Percentiles rank a stretch among this genome's conserved stretches.
phyloP scores from a whole-genome alignment of 140 eudicot species.

The Stevia rebaudiana region DNA sequence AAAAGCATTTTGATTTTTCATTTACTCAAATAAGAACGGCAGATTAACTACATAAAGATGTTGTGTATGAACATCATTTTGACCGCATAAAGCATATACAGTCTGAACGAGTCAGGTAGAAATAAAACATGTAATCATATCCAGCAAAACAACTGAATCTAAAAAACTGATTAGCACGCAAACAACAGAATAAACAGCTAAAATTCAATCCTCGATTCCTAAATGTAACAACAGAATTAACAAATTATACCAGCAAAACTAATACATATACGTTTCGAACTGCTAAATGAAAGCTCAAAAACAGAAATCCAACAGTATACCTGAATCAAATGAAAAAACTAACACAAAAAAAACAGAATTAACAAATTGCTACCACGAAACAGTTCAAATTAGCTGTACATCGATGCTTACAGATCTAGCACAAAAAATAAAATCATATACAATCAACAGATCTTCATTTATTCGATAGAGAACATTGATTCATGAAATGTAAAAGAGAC shows the following conservation, averaged over 20 bases:
- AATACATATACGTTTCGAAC: no score
- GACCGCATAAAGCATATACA: not conserved
- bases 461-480: not conserved
- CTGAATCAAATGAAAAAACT: not conserved
- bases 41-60: not conserved
- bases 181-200: not conserved
- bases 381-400: not conserved
- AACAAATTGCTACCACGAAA: not conserved
- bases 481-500: not conserved
- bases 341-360: not conserved
- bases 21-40: not conserved
- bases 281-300: no score
- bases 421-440: not conserved
- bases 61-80: not conserved
- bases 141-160: not conserved
- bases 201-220: not conserved
- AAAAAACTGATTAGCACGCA: not conserved
- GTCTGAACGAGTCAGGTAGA: not conserved
- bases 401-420: not conserved
- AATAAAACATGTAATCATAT: not conserved
- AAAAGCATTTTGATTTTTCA: not conserved
- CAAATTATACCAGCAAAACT: no score
- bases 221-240: no score
- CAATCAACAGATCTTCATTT: not conserved
- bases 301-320: no score